These are phyloP conservation scores for Lentinula guzmanii DNA, from an alignment of 768 basidiomycete genomes.

Conservation along the genomic window DNA sequence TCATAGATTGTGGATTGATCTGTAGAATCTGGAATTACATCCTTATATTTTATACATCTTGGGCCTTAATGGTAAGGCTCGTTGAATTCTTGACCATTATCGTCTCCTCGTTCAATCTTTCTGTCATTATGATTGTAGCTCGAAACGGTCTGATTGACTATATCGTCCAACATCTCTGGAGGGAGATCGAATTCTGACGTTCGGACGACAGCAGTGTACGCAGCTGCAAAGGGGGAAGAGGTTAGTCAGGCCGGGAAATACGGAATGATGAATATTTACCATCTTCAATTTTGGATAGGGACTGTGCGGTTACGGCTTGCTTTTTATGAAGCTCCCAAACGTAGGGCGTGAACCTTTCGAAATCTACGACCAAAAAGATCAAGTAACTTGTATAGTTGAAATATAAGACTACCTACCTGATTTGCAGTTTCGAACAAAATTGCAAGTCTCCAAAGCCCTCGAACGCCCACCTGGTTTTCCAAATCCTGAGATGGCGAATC, in stretches of 20 bases:
- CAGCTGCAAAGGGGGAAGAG: conserved; percentile 35
- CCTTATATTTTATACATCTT: no score
- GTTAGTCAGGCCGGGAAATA: neutral
- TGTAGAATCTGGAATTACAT: neutral
- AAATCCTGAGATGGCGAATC: conserved; percentile 84
- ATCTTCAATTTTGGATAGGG: conserved; percentile 92
- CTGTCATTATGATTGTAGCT: conserved; percentile 10
- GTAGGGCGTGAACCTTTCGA: conserved; percentile 70
- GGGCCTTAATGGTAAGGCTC: neutral
- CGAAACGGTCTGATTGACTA: conserved; percentile 48
- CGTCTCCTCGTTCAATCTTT: neutral
- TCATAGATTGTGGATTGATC: neutral
- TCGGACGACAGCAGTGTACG: conserved; percentile 67
- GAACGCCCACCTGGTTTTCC: conserved; percentile 57
- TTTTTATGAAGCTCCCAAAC: conserved; percentile 79
- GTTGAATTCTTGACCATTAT: neutral
- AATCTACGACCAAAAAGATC: conserved; percentile 38
- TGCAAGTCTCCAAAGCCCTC: conserved; percentile 58
- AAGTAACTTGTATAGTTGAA: neutral
- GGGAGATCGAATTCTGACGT: conserved; percentile 70
- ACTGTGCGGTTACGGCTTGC: conserved; percentile 77
- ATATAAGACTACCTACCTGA: conserved; percentile 38
- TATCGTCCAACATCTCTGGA: conserved; percentile 62
- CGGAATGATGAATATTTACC: conserved; percentile 39
- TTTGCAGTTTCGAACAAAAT: conserved; percentile 70